Conservation (phyloP, 2,329 filamentous ascomycete species). For the Colletotrichum orchidophilum region DNA sequence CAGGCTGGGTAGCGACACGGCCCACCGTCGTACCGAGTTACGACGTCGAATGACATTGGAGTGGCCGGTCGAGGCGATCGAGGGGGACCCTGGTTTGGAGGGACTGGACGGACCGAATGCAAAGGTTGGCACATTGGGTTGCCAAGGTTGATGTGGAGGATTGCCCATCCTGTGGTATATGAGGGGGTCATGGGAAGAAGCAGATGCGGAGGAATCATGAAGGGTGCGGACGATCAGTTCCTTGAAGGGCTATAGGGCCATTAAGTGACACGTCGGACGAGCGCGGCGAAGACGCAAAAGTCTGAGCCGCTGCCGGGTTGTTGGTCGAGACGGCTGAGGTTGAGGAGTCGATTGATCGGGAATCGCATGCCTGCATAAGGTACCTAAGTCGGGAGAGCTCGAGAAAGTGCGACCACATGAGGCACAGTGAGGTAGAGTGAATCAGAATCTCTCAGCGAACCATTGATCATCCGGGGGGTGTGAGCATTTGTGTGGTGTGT, state of each 20-base stretch:
- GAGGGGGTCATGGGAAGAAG: slow-evolving; percentile 12
- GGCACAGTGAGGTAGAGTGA: neutral
- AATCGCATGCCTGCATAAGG: neutral
- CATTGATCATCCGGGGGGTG: slow-evolving; percentile 7
- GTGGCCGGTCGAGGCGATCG: neutral
- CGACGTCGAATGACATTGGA: slow-evolving; percentile 27
- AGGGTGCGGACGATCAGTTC: slow-evolving; percentile 16
- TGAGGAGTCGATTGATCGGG: neutral
- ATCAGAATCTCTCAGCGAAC: slow-evolving; percentile 8
- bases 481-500: neutral
- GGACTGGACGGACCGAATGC: slow-evolving; percentile 31
- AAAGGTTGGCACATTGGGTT: slow-evolving; percentile 30
- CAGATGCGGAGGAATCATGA: neutral
- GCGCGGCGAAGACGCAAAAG: neutral
- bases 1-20: slow-evolving; percentile 1
- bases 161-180: slow-evolving; percentile 11
- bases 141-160: slow-evolving; percentile 28
- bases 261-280: neutral
- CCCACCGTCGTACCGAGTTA: slow-evolving; percentile 15
- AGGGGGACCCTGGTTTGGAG: slow-evolving; percentile 2
- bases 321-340: neutral
- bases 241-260: neutral
- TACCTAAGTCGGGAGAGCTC: neutral
- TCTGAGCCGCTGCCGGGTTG: too few relatives aligned
- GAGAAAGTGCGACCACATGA: neutral